Evolutionary conservation across 2,329 filamentous ascomycete species (phyloP).

Genomic region (Colletotrichum godetiae): DNA sequence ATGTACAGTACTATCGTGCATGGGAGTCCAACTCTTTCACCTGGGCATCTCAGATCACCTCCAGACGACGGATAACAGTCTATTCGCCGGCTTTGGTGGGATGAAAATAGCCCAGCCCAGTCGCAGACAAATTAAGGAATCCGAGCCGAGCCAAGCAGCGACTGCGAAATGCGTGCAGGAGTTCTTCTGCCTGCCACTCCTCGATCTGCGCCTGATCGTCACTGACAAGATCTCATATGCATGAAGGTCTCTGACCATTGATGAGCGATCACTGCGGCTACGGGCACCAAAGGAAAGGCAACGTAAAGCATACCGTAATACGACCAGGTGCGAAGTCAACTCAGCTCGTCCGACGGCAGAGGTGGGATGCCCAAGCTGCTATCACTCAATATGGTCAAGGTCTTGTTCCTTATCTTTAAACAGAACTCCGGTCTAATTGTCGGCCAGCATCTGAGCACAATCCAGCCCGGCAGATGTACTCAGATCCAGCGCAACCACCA

Average conservation of each 20-base stretch:
- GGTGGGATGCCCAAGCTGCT: not conserved
- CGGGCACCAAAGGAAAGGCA: constrained; percentile 7
- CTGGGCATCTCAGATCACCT: not conserved
- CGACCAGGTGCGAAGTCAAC: not conserved
- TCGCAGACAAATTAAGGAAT: constrained; percentile 8
- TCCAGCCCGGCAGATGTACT: constrained; percentile 5
- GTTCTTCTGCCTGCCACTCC: not conserved
- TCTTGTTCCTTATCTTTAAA: not conserved
- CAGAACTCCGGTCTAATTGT: not conserved
- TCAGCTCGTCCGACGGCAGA: not conserved
- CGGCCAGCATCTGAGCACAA: not conserved
- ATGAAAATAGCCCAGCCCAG: constrained; percentile 4
- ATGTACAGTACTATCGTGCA: not conserved
- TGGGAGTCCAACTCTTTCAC: not conserved
- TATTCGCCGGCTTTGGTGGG: not conserved
- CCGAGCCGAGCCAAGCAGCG: constrained; percentile 11
- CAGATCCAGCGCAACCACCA: not conserved
- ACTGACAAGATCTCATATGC: not conserved
- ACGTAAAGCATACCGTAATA: not conserved
- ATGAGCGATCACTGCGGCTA: constrained; percentile 6
- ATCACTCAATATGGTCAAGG: not conserved
- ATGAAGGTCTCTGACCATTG: not conserved
- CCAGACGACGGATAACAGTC: not conserved
- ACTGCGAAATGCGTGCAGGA: not conserved
- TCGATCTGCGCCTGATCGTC: not conserved